phyloP scores from a whole-genome alignment of 2,329 filamentous ascomycete species.

The Diaporthe caulivora region DNA sequence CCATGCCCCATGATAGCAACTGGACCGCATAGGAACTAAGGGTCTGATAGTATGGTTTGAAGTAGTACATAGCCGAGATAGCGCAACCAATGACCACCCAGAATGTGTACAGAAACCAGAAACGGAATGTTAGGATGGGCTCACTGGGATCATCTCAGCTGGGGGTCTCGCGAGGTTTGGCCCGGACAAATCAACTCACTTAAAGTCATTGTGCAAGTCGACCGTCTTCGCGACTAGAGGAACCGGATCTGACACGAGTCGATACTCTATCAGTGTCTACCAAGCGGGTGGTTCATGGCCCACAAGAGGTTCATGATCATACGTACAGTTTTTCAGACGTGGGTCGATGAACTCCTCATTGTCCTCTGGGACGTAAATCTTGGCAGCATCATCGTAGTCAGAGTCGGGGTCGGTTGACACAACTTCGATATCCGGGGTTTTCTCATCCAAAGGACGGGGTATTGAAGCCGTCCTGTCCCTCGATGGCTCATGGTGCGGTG shows the following conservation, averaged over 20 bases:
- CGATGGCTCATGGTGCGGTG: background rate
- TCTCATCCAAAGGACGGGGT: slow-evolving; percentile 15
- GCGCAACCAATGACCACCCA: slow-evolving; percentile 48
- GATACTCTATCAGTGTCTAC: background rate
- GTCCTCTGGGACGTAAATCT: slow-evolving; percentile 45
- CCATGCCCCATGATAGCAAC: slow-evolving; percentile 50
- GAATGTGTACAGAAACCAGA: slow-evolving; percentile 48
- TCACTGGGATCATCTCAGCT: slow-evolving; percentile 40
- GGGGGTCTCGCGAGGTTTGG: background rate
- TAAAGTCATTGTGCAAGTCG: slow-evolving; percentile 48
- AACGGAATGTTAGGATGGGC: slow-evolving; percentile 50
- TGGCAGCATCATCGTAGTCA: slow-evolving; percentile 40
- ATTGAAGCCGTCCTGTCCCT: background rate
- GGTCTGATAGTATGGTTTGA: slow-evolving; percentile 47
- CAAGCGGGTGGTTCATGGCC: background rate
- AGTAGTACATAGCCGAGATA: slow-evolving; percentile 50
- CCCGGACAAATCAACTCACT: slow-evolving; percentile 36
- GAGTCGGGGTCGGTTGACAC: slow-evolving; percentile 31
- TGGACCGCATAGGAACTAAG: slow-evolving; percentile 49
- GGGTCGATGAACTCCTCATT: slow-evolving; percentile 48
- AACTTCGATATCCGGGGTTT: slow-evolving; percentile 33
- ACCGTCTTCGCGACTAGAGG: slow-evolving; percentile 50
- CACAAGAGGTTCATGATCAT: background rate
- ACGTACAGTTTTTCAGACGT: slow-evolving; percentile 45
- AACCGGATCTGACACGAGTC: slow-evolving; percentile 41